phyloP scores from a whole-genome alignment of 352 stramenopile species.

The Thalassiosira exigua region DNA sequence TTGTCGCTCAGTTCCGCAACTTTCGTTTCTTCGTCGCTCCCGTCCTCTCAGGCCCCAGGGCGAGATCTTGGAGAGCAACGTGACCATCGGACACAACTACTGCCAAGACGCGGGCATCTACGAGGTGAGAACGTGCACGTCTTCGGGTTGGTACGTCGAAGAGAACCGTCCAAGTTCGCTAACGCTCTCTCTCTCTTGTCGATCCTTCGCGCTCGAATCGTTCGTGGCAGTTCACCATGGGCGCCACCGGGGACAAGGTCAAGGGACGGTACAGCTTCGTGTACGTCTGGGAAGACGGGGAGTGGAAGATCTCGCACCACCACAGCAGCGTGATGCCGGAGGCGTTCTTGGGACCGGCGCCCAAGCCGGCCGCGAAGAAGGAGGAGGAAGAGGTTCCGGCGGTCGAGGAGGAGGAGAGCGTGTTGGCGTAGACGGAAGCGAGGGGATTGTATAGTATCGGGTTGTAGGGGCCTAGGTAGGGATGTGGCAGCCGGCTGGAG shows the following conservation, averaged over 20 bases:
- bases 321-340: conserved; percentile 72
- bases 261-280: conserved; percentile 72
- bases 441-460: too few species aligned
- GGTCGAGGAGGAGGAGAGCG: conserved; percentile 10
- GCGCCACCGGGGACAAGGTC: too few species aligned
- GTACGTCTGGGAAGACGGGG: conserved; percentile 62
- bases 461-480: too few species aligned
- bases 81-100: too few species aligned
- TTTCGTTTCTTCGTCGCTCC: too few species aligned
- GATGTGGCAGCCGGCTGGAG: too few species aligned
- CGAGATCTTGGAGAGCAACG: too few species aligned
- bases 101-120: too few species aligned
- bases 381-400: conserved; percentile 9
- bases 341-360: conserved; percentile 24
- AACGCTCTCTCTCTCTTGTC: conserved; percentile 1
- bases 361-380: conserved; percentile 24
- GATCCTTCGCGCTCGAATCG: conserved; percentile 18
- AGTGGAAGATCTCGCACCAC: conserved; percentile 77
- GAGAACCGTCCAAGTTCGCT: not conserved
- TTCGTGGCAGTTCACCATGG: too few species aligned
- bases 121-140: not conserved
- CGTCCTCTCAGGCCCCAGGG: too few species aligned
- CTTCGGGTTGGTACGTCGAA: not conserved
- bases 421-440: conserved; percentile 9
- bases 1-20: too few species aligned